These are phyloP conservation scores for Dendrostoma leiphaemia DNA, from an alignment of 2,329 filamentous ascomycete species.

Conservation along the genomic window DNA sequence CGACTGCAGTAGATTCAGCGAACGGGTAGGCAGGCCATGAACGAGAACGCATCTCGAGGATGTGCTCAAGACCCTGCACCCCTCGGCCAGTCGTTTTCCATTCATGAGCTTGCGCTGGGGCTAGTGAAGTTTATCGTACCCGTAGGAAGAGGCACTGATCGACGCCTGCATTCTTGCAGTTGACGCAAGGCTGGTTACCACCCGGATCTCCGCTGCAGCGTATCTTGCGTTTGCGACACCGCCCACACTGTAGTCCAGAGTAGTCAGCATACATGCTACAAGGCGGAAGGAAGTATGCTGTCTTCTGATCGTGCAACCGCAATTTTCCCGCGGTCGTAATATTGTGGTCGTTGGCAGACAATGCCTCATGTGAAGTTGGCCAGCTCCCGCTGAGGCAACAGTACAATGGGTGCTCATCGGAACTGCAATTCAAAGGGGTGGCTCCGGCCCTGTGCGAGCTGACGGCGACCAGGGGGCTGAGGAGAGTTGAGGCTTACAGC, in stretches of 20 bases:
- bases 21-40: not conserved
- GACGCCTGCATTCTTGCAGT: conserved; percentile 73
- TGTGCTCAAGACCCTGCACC: not conserved
- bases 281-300: too few species aligned
- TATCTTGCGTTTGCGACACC: conserved; percentile 92
- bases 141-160: conserved; percentile 77
- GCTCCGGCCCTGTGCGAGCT: not conserved
- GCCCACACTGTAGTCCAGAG: conserved; percentile 64
- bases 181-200: conserved; percentile 74
- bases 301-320: too few species aligned
- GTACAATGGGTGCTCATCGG: too few species aligned
- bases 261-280: too few species aligned
- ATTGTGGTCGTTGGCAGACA: not conserved
- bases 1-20: not conserved
- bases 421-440: not conserved
- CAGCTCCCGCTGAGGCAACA: not conserved
- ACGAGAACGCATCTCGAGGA: not conserved
- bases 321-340: too few species aligned
- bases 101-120: not conserved
- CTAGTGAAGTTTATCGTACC: conserved; percentile 45
- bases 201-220: conserved; percentile 85
- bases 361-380: not conserved
- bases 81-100: not conserved
- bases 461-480: not conserved
- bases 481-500: conserved; percentile 43